A percentile compares a stretch with the other conserved stretches of the same genome.
Conservation (phyloP, 345 rosid species). For the Rhodamnia rubescens region DNA sequence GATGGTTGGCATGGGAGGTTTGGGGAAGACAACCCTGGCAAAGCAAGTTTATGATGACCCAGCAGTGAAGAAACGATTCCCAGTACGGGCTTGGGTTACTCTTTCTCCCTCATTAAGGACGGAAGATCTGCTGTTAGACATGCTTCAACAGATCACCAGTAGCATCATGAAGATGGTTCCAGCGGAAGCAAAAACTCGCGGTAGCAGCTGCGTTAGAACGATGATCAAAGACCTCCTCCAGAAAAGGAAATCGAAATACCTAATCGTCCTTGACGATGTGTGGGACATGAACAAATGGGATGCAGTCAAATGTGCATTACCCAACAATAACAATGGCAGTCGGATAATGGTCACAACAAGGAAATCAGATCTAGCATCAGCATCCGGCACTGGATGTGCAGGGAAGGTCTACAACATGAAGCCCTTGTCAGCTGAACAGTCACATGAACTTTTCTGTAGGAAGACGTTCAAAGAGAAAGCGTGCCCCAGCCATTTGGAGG, state of each 20-base stretch:
- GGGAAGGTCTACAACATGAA: conserved; percentile 15
- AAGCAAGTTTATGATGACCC: conserved; percentile 23
- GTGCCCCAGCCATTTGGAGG: conserved; percentile 22
- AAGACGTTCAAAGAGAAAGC: conserved; percentile 16
- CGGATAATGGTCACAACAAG: conserved; percentile 30
- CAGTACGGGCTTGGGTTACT: conserved; percentile 16
- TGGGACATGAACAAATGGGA: conserved; percentile 24
- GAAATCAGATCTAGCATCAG: conserved; percentile 7
- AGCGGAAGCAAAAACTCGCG: conserved; percentile 9
- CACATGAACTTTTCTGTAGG: conserved; percentile 21
- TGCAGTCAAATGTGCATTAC: conserved; percentile 19
- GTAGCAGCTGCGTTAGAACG: conserved; percentile 1
- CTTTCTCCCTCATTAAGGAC: conserved; percentile 14
- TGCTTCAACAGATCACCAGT: conserved; percentile 11
- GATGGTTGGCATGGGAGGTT: conserved; percentile 29
- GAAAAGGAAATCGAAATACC: conserved; percentile 12
- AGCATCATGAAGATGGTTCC: conserved; percentile 10
- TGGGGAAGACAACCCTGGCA: conserved; percentile 32
- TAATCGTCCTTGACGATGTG: conserved; percentile 24
- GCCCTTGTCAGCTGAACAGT: conserved; percentile 15
- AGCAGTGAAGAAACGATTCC: conserved; percentile 13
- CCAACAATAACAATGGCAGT: conserved; percentile 11
- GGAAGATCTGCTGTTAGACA: conserved; percentile 9
- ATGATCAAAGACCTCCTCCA: conserved; percentile 10
- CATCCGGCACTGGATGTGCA: conserved; percentile 5